Percentiles rank a stretch among this genome's conserved stretches.
phyloP scores from a whole-genome alignment of 805 yeast genomes.

The Schwanniomyces polymorphus region DNA sequence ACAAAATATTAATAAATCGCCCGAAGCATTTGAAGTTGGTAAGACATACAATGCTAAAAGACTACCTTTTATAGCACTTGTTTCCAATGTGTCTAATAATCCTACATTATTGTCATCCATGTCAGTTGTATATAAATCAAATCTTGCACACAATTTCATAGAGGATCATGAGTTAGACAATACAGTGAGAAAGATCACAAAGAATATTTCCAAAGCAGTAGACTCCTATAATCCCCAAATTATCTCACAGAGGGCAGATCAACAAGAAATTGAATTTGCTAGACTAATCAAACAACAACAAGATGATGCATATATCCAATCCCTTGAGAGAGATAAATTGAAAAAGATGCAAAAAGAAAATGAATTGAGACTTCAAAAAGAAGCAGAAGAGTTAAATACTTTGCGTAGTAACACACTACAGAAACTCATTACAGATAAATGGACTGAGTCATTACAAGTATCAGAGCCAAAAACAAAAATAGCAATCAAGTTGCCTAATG shows the following conservation, averaged over 20 bases:
- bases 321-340: conserved; percentile 49
- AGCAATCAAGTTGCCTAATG: conserved; percentile 57
- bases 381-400: conserved; percentile 4
- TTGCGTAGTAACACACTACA: conserved; percentile 18
- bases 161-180: conserved; percentile 16
- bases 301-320: conserved; percentile 41
- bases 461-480: conserved; percentile 28
- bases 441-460: conserved; percentile 10
- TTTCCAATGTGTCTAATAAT: conserved; percentile 8
- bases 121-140: conserved; percentile 8
- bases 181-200: conserved; percentile 23
- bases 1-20: conserved; percentile 29
- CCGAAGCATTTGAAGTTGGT: conserved; percentile 41
- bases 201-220: conserved; percentile 23
- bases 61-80: conserved; percentile 27
- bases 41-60: conserved; percentile 25
- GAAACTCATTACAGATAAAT: conserved; percentile 11
- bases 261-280: conserved; percentile 40
- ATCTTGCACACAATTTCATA: conserved; percentile 11
- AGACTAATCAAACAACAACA: conserved; percentile 40
- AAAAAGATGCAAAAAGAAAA: conserved; percentile 48
- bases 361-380: conserved; percentile 6
- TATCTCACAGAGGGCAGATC: conserved; percentile 35
- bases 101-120: conserved; percentile 10
- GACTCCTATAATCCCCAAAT: conserved; percentile 39